phyloP scores from a whole-genome alignment of 345 rosid species.

The Cochlearia excelsa region DNA sequence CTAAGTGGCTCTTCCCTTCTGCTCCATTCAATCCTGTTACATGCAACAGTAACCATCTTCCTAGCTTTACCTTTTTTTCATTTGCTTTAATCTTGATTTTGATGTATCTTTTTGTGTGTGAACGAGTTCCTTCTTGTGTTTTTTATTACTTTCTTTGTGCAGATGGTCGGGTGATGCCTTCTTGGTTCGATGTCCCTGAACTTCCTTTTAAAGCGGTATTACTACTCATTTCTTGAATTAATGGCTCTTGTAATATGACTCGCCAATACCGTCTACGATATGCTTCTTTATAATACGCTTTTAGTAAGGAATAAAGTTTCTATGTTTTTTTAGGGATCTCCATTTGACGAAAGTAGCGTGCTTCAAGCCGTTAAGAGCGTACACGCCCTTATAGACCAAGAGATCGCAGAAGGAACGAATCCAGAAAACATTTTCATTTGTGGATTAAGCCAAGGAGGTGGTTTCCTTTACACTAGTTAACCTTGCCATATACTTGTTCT shows the following conservation, averaged over 20 bases:
- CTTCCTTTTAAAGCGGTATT: conserved; percentile 77
- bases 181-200: conserved; percentile 92
- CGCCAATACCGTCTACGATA: neutral
- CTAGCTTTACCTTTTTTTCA: no score
- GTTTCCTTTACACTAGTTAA: conserved; percentile 4
- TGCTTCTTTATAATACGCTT: neutral
- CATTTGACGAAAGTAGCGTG: conserved; percentile 58
- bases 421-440: conserved; percentile 69
- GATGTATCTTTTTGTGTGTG: no score
- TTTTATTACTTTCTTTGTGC: conserved; percentile 14
- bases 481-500: no score
- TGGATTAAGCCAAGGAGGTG: conserved; percentile 94
- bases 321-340: conserved; percentile 46
- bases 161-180: conserved; percentile 90
- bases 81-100: no score
- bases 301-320: no score
- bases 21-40: conserved; percentile 70
- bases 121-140: no score
- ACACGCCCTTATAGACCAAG: conserved; percentile 68
- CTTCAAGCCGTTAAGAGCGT: conserved; percentile 69
- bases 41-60: conserved; percentile 44
- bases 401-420: conserved; percentile 56
- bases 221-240: neutral
- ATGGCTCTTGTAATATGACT: no score
- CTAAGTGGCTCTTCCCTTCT: conserved; percentile 85